Evolutionary conservation across 805 yeast genomes (phyloP).

Genomic region (Myxozyma neglecta): DNA sequence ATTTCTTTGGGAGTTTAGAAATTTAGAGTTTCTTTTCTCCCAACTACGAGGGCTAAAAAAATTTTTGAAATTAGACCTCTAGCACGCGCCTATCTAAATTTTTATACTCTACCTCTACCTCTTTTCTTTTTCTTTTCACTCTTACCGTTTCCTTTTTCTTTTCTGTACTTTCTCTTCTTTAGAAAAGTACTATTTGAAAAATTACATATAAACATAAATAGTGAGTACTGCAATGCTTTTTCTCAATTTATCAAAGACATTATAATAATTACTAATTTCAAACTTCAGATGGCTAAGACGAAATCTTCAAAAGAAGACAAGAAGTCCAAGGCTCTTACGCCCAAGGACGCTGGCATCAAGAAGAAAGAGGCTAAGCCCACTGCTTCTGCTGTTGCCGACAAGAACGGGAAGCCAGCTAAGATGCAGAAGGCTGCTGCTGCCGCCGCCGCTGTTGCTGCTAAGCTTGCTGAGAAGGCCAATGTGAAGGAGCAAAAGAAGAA

Average conservation of each 20-base stretch:
- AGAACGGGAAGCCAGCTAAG: conserved; percentile 16
- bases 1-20: conserved; percentile 1
- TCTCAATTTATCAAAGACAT: background rate
- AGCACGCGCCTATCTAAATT: background rate
- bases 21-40: background rate
- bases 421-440: conserved; percentile 34
- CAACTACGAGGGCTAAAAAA: background rate
- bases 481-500: conserved; percentile 35
- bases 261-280: background rate
- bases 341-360: conserved; percentile 33
- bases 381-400: conserved; percentile 40
- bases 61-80: background rate
- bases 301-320: background rate
- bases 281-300: conserved; percentile 21
- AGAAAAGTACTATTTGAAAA: background rate
- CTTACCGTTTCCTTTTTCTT: background rate
- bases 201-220: background rate
- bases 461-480: conserved; percentile 36
- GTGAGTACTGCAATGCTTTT: background rate
- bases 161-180: conserved; percentile 22
- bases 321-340: conserved; percentile 26
- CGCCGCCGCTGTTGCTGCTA: conserved; percentile 39
- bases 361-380: conserved; percentile 37
- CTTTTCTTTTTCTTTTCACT: background rate
- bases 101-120: background rate